phyloP scores from a whole-genome alignment of 2,329 filamentous ascomycete genomes.

The Ophiostoma perfectum region DNA sequence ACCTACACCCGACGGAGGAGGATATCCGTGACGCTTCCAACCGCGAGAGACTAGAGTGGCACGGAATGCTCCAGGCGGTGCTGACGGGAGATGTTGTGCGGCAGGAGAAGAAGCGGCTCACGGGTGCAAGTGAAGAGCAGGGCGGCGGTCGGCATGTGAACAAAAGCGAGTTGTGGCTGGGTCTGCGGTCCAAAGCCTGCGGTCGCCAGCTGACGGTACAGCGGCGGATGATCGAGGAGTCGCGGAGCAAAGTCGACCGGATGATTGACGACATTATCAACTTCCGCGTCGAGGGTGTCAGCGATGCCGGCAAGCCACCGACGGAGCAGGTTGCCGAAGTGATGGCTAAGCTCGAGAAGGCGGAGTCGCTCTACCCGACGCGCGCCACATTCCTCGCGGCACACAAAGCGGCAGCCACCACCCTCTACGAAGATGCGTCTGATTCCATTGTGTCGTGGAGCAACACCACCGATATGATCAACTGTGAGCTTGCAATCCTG shows the following conservation, averaged over 20 bases:
- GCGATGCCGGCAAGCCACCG: constrained; percentile 81
- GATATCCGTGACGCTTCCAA: constrained; percentile 85
- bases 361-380: constrained; percentile 79
- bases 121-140: constrained; percentile 63
- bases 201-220: constrained; percentile 81
- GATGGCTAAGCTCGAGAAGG: constrained; percentile 83
- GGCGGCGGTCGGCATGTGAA: constrained; percentile 56
- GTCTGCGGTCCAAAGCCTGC: constrained; percentile 75
- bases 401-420: constrained; percentile 71
- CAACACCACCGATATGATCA: constrained; percentile 94
- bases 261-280: constrained; percentile 82
- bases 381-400: constrained; percentile 66
- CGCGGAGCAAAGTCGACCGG: constrained; percentile 65
- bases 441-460: constrained; percentile 92
- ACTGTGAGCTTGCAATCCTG: constrained; percentile 83
- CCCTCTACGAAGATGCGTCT: constrained; percentile 73
- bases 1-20: constrained; percentile 80
- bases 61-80: constrained; percentile 94
- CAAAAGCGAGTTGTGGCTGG: constrained; percentile 80
- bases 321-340: constrained; percentile 85
- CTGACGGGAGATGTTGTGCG: constrained; percentile 94
- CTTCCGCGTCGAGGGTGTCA: constrained; percentile 91
- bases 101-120: constrained; percentile 94
- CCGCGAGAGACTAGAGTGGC: constrained; percentile 90
- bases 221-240: constrained; percentile 80